These are phyloP conservation scores for Austropuccinia psidii DNA, from an alignment of 1,284 basidiomycete species.

Conservation along the genomic window DNA sequence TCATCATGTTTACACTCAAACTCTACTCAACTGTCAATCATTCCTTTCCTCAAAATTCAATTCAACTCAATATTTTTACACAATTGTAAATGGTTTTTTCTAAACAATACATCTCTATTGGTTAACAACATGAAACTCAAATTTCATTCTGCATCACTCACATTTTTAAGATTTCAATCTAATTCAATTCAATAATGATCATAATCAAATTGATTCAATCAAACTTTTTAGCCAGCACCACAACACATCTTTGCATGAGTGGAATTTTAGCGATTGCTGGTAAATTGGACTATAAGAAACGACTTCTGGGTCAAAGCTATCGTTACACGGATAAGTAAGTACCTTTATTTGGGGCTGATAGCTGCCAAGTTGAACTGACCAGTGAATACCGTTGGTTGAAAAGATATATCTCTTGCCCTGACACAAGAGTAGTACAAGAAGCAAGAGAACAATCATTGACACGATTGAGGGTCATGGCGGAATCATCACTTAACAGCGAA, in stretches of 20 bases:
- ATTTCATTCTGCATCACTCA: too few relatives aligned
- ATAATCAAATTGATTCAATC: too few relatives aligned
- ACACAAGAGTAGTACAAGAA: slow-evolving; percentile 13
- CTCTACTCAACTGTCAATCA: too few relatives aligned
- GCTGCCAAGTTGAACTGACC: too few relatives aligned
- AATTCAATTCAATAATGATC: too few relatives aligned
- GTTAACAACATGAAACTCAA: too few relatives aligned
- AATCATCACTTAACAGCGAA: neutral
- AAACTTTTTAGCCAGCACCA: slow-evolving; percentile 11
- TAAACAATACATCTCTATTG: too few relatives aligned
- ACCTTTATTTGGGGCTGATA: neutral
- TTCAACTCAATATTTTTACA: too few relatives aligned
- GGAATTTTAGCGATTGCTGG: slow-evolving; percentile 16
- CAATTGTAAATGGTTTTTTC: too few relatives aligned
- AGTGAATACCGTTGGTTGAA: neutral
- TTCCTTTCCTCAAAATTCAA: too few relatives aligned
- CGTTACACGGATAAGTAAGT: slow-evolving; percentile 33
- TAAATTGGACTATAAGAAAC: slow-evolving; percentile 26
- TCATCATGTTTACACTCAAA: too few relatives aligned
- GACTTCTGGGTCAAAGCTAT: slow-evolving; percentile 32
- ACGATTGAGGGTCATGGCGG: neutral
- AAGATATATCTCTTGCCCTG: slow-evolving; percentile 19
- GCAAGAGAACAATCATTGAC: neutral
- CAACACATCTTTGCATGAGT: slow-evolving; percentile 13
- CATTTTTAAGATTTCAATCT: too few relatives aligned